phyloP scores from a whole-genome alignment of 75 land plant genomes.

The Pinus tabuliformis region DNA sequence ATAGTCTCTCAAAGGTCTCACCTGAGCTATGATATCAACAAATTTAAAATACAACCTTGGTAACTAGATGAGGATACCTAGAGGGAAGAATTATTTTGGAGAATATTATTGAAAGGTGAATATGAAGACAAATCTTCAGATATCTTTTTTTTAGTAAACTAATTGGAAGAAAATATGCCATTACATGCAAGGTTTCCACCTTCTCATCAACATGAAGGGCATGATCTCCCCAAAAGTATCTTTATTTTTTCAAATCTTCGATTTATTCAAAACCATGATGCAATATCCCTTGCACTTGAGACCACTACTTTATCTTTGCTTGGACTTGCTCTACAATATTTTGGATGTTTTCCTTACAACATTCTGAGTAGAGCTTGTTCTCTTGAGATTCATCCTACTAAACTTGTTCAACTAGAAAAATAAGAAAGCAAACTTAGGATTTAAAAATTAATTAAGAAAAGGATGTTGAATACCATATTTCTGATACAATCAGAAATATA shows the following conservation, averaged over 20 bases:
- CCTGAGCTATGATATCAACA: too few relatives aligned
- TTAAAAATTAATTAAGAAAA: background rate
- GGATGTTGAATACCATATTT: too few relatives aligned
- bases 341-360: constrained; percentile 32
- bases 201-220: constrained; percentile 40
- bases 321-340: constrained; percentile 51
- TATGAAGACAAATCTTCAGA: background rate
- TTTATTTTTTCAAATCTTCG: constrained; percentile 47
- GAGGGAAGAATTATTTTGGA: background rate
- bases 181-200: constrained; percentile 19
- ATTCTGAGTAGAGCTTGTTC: constrained; percentile 18
- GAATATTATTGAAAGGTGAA: too few relatives aligned
- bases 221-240: constrained; percentile 50
- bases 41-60: background rate
- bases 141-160: background rate
- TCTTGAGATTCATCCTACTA: too few relatives aligned
- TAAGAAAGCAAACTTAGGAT: background rate
- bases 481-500: background rate
- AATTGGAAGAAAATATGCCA: constrained; percentile 18
- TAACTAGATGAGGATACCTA: background rate
- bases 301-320: constrained; percentile 70
- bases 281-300: constrained; percentile 64
- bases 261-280: constrained; percentile 57
- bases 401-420: background rate
- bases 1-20: too few relatives aligned